Percentiles rank a stretch among this genome's conserved stretches.
phyloP scores from a whole-genome alignment of 2,329 filamentous ascomycete species.

The Stylonectria norvegica region DNA sequence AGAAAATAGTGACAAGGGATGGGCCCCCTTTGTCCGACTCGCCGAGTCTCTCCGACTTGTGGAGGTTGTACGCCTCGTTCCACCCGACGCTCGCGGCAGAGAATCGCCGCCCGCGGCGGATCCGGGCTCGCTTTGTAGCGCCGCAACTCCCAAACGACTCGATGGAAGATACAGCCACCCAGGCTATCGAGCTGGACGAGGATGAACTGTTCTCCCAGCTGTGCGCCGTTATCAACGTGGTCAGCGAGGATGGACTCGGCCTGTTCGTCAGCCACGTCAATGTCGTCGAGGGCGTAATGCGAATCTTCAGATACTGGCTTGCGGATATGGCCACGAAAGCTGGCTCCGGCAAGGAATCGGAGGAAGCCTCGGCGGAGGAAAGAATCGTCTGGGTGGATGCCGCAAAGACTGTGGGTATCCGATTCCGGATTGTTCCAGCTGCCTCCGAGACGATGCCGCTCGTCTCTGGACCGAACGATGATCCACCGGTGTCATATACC shows the following conservation, averaged over 20 bases:
- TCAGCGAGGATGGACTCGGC: constrained; percentile 59
- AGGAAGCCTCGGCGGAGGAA: constrained; percentile 9
- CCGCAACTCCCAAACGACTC: constrained; percentile 12
- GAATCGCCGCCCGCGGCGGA: constrained; percentile 37
- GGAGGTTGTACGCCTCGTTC: constrained; percentile 66
- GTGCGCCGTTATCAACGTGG: constrained; percentile 64
- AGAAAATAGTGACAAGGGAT: constrained; percentile 47
- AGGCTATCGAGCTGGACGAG: constrained; percentile 63
- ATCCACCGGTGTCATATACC: constrained; percentile 65
- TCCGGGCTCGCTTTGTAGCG: constrained; percentile 11
- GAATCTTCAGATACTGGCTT: constrained; percentile 73
- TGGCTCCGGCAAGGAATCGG: constrained; percentile 3
- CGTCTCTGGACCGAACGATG: constrained; percentile 56
- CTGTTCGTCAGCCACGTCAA: constrained; percentile 63
- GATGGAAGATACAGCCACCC: constrained; percentile 47
- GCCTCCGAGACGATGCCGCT: constrained; percentile 47
- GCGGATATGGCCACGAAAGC: constrained; percentile 37
- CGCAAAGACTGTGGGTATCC: constrained; percentile 62
- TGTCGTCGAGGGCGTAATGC: constrained; percentile 64
- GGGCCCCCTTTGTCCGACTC: constrained; percentile 7
- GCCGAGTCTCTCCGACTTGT: constrained; percentile 39
- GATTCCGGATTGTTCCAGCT: constrained; percentile 53
- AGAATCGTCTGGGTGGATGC: constrained; percentile 66
- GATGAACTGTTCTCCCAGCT: constrained; percentile 74
- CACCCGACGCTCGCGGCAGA: constrained; percentile 58